A percentile compares a stretch with the other conserved stretches of the same genome.
These are phyloP conservation scores for Wickerhamomyces rabaulensis DNA, from an alignment of 805 yeast genomes.

Conservation along the genomic window DNA sequence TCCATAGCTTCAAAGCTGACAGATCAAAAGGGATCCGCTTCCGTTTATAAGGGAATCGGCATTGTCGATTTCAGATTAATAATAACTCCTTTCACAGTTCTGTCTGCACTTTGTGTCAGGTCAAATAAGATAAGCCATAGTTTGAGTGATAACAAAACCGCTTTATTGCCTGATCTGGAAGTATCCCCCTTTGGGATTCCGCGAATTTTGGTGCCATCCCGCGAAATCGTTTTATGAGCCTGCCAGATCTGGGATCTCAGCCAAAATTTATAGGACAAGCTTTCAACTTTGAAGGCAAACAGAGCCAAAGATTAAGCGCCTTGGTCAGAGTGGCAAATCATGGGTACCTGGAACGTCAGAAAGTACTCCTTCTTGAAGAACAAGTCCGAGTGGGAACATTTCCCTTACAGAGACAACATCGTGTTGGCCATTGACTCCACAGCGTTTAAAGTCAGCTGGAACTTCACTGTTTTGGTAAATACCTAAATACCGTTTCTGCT, in stretches of 20 bases:
- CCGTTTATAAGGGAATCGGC: background rate
- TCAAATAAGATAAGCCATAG: background rate
- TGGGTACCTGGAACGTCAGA: slow-evolving; percentile 7
- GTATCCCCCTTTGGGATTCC: background rate
- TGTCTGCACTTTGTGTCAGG: background rate
- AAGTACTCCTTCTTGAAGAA: slow-evolving; percentile 18
- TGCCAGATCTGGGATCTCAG: no score
- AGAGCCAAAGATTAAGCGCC: background rate
- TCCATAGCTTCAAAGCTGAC: background rate
- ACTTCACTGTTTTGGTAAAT: slow-evolving; percentile 15
- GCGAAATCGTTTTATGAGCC: background rate
- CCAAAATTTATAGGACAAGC: no score
- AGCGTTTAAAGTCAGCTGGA: slow-evolving; percentile 15
- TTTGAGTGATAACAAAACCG: background rate
- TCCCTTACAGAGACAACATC: slow-evolving; percentile 20
- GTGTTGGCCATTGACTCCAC: slow-evolving; percentile 5
- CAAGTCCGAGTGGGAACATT: slow-evolving; percentile 19
- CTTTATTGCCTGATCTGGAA: background rate
- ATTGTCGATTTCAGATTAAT: background rate
- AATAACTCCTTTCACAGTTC: background rate
- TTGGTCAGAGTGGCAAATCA: background rate
- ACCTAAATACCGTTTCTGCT: background rate
- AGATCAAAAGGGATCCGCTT: background rate
- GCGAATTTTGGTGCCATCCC: background rate
- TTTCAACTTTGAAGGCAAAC: no score